Evolutionary conservation across 2,329 filamentous ascomycete genomes (phyloP).

Genomic region (Chrysosphaeria jannelii): DNA sequence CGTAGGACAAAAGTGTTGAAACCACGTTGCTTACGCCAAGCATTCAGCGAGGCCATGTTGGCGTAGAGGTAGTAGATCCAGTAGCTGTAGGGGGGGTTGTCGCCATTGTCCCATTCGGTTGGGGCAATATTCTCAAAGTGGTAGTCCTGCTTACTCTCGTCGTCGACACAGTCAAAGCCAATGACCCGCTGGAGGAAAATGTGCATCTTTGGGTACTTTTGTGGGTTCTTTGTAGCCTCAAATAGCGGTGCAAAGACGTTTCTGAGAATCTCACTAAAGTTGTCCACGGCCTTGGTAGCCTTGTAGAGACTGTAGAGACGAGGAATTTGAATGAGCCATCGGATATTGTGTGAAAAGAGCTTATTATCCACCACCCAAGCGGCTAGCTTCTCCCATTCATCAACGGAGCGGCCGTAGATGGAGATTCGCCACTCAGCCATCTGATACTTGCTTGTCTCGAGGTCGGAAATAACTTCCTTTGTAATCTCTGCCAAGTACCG

Average conservation of each 20-base stretch:
- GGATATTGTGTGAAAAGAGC: constrained; percentile 86
- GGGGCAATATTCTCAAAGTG: constrained; percentile 90
- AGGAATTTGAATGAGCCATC: constrained; percentile 89
- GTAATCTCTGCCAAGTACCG: constrained; percentile 93
- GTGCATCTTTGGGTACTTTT: constrained; percentile 72
- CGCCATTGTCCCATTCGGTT: constrained; percentile 61
- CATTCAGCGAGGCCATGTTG: constrained; percentile 77
- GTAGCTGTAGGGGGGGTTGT: constrained; percentile 95
- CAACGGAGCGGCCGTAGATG: constrained; percentile 70
- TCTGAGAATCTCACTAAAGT: constrained; percentile 65
- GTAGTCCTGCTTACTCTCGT: constrained; percentile 88
- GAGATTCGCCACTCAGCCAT: constrained; percentile 99
- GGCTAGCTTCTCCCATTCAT: constrained; percentile 94
- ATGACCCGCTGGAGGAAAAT: constrained; percentile 85
- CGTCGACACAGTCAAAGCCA: constrained; percentile 90
- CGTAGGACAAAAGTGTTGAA: constrained; percentile 89
- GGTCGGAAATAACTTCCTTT: constrained; percentile 85
- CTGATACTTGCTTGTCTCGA: constrained; percentile 97
- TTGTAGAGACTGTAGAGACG: constrained; percentile 93
- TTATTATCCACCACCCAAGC: constrained; percentile 97
- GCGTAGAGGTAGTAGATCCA: constrained; percentile 96
- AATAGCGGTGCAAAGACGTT: constrained; percentile 89
- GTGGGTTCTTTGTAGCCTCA: constrained; percentile 70
- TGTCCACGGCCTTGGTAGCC: constrained; percentile 56
- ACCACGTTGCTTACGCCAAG: constrained; percentile 65